Conservation (phyloP, 805 yeast species). For the Crinitomyces ghanaensis region DNA sequence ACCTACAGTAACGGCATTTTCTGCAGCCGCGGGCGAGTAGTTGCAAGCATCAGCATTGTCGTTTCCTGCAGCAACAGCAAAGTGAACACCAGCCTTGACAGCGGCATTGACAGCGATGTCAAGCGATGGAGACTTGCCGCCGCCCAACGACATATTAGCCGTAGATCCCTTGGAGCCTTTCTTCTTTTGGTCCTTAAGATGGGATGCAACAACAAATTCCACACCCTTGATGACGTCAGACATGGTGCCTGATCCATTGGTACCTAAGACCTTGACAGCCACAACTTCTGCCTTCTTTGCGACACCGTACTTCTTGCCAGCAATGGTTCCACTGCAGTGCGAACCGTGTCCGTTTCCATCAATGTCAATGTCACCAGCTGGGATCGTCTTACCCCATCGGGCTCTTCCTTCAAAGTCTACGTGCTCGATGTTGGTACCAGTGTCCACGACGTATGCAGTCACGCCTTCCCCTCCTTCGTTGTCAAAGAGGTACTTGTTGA, state of each 20-base stretch:
- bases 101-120: conserved; percentile 52
- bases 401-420: conserved; percentile 53
- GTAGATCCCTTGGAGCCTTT: conserved; percentile 48
- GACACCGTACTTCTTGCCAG: conserved; percentile 45
- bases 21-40: conserved; percentile 52
- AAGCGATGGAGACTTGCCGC: conserved; percentile 44
- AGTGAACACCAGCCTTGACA: conserved; percentile 42
- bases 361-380: conserved; percentile 34
- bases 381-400: conserved; percentile 48
- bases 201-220: conserved; percentile 45
- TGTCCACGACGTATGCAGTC: conserved; percentile 68
- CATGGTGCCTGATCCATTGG: conserved; percentile 49
- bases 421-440: conserved; percentile 51
- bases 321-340: conserved; percentile 59
- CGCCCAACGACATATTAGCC: conserved; percentile 54
- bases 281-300: conserved; percentile 49
- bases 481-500: conserved; percentile 50
- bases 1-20: conserved; percentile 40
- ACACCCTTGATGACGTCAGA: conserved; percentile 54
- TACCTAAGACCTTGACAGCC: conserved; percentile 50
- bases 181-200: conserved; percentile 29
- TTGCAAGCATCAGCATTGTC: conserved; percentile 50
- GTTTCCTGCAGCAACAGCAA: conserved; percentile 56
- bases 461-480: conserved; percentile 53
- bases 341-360: conserved; percentile 58